These are phyloP conservation scores for Dothideomycetes sp. DNA, from an alignment of 2,329 filamentous ascomycete genomes.

Conservation along the genomic window DNA sequence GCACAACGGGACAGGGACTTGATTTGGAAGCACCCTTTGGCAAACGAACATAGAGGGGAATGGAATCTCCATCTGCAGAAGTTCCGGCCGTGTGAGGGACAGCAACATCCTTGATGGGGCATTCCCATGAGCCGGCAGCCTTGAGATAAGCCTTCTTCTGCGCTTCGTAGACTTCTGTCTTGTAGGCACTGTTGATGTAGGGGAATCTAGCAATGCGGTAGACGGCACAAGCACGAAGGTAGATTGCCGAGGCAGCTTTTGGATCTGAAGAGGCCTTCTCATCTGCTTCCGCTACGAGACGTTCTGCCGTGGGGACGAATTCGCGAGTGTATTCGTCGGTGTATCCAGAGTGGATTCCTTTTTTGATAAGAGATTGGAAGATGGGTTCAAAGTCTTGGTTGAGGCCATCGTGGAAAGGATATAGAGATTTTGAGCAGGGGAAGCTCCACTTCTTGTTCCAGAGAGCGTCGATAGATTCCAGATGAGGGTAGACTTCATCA, in stretches of 20 bases:
- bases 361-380: slow-evolving; percentile 28
- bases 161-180: slow-evolving; percentile 25
- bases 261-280: slow-evolving; percentile 19
- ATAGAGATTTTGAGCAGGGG: slow-evolving; percentile 23
- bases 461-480: slow-evolving; percentile 50
- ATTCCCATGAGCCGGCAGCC: slow-evolving; percentile 26
- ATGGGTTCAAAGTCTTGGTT: slow-evolving; percentile 31
- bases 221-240: slow-evolving; percentile 29
- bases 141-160: slow-evolving; percentile 31
- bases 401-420: slow-evolving; percentile 28
- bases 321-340: slow-evolving; percentile 29
- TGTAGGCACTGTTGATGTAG: slow-evolving; percentile 29
- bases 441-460: slow-evolving; percentile 32
- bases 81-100: slow-evolving; percentile 31
- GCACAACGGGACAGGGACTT: slow-evolving; percentile 37
- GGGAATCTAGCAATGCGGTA: slow-evolving; percentile 31
- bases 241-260: slow-evolving; percentile 24
- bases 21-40: slow-evolving; percentile 25
- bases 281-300: slow-evolving; percentile 25
- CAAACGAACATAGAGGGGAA: slow-evolving; percentile 32
- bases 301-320: slow-evolving; percentile 27
- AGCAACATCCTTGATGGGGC: slow-evolving; percentile 30
- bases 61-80: slow-evolving; percentile 24
- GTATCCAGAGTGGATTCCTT: slow-evolving; percentile 31
- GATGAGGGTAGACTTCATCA: slow-evolving; percentile 44